These are phyloP conservation scores for Kickxella alabastrina DNA, from an alignment of 192 early-diverging fungal species.

Conservation along the genomic window DNA sequence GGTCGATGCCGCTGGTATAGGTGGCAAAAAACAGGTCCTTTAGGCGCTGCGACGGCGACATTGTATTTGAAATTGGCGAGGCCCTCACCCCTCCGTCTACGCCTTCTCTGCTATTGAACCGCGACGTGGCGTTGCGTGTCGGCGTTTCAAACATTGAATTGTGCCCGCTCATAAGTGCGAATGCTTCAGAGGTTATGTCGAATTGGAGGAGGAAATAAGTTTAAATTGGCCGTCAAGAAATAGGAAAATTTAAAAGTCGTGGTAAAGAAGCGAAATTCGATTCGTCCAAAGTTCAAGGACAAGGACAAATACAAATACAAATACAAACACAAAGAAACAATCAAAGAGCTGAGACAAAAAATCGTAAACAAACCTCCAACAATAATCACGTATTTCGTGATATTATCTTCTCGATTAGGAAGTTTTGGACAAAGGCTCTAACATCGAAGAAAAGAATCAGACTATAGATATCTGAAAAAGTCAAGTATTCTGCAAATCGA, in stretches of 20 bases:
- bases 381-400: too few species aligned
- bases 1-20: constrained; percentile 30
- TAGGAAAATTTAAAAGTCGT: too few species aligned
- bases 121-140: constrained; percentile 18
- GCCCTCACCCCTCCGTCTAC: neutral
- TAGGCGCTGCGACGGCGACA: constrained; percentile 45
- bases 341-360: too few species aligned
- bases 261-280: neutral
- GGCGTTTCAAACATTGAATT: constrained; percentile 28
- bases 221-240: neutral
- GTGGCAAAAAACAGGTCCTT: constrained; percentile 49
- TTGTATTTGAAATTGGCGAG: constrained; percentile 3
- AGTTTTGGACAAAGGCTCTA: too few species aligned
- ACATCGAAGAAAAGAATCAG: too few species aligned
- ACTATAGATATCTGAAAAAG: too few species aligned
- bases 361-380: too few species aligned
- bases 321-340: neutral
- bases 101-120: constrained; percentile 15
- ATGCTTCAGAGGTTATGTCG: neutral
- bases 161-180: constrained; percentile 10
- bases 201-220: neutral
- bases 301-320: neutral
- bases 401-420: too few species aligned
- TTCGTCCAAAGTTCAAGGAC: too few species aligned
- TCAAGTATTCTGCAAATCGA: too few species aligned